These are phyloP conservation scores for Acacia acuminata DNA, from an alignment of 306 rosid species.

Conservation along the genomic window DNA sequence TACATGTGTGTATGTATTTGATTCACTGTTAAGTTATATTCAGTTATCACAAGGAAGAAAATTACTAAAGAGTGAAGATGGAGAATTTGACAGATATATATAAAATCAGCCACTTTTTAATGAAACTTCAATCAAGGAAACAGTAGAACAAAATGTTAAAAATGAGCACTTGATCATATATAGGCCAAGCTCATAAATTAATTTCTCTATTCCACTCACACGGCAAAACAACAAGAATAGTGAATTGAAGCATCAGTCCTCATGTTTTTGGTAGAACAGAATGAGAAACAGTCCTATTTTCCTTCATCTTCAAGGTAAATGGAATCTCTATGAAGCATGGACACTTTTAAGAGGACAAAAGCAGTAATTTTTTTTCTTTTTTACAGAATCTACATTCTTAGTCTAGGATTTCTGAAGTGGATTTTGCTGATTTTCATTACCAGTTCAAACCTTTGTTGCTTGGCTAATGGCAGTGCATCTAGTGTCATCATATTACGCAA, in stretches of 20 bases:
- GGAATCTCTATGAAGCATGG: neutral
- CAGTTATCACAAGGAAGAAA: neutral
- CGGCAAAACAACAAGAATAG: neutral
- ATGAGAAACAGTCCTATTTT: neutral
- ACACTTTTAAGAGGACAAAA: too few relatives aligned
- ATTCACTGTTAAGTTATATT: neutral
- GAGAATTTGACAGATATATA: neutral
- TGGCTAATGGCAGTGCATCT: too few relatives aligned
- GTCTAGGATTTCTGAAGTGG: too few relatives aligned
- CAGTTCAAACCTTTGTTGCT: too few relatives aligned
- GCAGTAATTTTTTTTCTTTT: too few relatives aligned
- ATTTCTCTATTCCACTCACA: neutral
- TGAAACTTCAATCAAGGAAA: neutral
- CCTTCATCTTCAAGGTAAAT: neutral
- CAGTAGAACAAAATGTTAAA: neutral
- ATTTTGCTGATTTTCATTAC: too few relatives aligned
- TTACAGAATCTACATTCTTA: too few relatives aligned
- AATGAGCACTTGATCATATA: neutral
- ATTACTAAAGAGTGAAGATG: neutral
- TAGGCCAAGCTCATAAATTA: neutral
- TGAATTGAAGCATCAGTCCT: neutral
- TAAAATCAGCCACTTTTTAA: too few relatives aligned
- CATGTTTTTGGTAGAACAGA: neutral
- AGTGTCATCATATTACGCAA: too few relatives aligned
- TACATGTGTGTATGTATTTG: too few relatives aligned